A percentile compares a stretch with the other conserved stretches of the same genome.
phyloP scores from a whole-genome alignment of 352 stramenopile genomes.

The Thraustochytrium sp. region DNA sequence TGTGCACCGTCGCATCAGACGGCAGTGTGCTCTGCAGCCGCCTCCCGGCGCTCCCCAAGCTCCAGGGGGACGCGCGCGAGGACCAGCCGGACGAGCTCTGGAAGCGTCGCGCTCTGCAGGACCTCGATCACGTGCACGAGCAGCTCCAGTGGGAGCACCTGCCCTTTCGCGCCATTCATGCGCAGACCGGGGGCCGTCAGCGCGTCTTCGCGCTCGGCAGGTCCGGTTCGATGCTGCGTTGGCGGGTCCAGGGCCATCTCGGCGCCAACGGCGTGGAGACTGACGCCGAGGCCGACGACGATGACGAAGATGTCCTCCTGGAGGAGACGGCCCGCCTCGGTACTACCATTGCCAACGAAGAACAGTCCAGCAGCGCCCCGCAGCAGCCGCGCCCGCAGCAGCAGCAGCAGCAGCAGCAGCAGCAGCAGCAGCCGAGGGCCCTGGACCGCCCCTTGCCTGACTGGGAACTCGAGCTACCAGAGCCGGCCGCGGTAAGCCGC shows the following conservation, averaged over 20 bases:
- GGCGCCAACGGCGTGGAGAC: neutral
- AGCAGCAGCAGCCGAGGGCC: no score
- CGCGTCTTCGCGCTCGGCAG: slow-evolving; percentile 2
- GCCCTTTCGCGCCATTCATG: slow-evolving; percentile 15
- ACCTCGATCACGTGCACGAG: neutral
- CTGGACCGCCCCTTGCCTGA: neutral
- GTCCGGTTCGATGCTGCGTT: neutral
- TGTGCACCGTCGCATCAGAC: neutral
- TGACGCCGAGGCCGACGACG: slow-evolving; percentile 20
- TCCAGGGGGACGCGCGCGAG: neutral
- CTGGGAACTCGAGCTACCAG: slow-evolving; percentile 20
- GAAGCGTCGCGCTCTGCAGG: neutral
- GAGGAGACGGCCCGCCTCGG: neutral
- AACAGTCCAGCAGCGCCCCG: neutral
- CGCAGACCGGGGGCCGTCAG: neutral
- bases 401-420: no score
- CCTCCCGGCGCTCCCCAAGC: neutral
- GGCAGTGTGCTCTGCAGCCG: neutral
- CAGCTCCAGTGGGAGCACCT: slow-evolving; percentile 34
- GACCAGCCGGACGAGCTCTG: neutral
- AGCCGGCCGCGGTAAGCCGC: neutral
- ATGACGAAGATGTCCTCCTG: slow-evolving; percentile 20
- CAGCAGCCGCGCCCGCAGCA: no score
- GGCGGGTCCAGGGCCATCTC: slow-evolving; percentile 3
- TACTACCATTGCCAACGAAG: neutral